phyloP scores from a whole-genome alignment of 495 filamentous ascomycete genomes.

The Opeltia flavorubescens region DNA sequence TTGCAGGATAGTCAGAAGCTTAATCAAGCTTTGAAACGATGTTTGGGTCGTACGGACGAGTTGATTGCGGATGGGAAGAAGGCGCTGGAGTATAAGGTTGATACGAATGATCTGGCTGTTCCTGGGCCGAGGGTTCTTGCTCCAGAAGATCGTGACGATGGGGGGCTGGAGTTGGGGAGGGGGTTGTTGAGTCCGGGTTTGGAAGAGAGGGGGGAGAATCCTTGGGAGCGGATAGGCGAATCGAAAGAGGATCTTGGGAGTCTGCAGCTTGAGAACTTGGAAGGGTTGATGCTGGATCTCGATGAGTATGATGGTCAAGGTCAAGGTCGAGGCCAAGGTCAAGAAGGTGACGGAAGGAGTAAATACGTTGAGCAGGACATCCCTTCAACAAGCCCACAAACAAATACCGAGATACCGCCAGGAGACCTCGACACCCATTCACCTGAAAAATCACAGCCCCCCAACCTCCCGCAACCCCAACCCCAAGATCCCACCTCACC shows the following conservation, averaged over 20 bases:
- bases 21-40: slow-evolving; percentile 83
- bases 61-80: slow-evolving; percentile 78
- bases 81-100: slow-evolving; percentile 69
- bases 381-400: no score
- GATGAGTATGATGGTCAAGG: neutral
- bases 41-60: slow-evolving; percentile 73
- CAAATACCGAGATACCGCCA: no score
- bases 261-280: neutral
- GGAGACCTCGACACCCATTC: no score
- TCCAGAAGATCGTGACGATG: slow-evolving; percentile 47
- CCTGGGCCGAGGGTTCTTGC: slow-evolving; percentile 61
- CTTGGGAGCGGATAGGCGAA: neutral
- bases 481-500: neutral
- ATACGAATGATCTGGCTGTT: slow-evolving; percentile 60
- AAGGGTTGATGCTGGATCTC: neutral
- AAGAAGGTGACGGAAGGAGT: no score
- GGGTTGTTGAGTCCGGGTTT: slow-evolving; percentile 5
- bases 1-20: slow-evolving; percentile 82
- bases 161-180: slow-evolving; percentile 10
- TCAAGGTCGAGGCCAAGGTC: no score
- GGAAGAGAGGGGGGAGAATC: neutral
- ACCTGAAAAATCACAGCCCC: no score
- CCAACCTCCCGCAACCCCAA: neutral
- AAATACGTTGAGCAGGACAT: no score
- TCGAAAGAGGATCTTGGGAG: neutral